Evolutionary conservation across 805 yeast species (phyloP).

Genomic region (Metschnikowia reukaufii): DNA sequence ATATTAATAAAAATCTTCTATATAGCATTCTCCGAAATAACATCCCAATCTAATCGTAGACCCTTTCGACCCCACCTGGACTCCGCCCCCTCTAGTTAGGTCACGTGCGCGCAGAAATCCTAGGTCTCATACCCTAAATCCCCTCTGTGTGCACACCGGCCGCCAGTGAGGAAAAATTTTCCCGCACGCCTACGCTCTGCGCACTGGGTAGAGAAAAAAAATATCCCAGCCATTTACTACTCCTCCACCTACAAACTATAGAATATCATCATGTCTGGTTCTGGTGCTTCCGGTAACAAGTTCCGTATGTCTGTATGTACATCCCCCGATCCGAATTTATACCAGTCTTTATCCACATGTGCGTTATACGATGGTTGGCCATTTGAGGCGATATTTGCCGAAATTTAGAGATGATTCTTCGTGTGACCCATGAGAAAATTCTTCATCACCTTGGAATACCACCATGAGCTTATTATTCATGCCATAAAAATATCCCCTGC

Average conservation of each 20-base stretch:
- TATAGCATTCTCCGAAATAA: no score
- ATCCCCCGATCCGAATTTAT: constrained; percentile 1
- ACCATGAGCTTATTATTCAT: no score
- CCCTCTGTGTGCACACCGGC: constrained; percentile 9
- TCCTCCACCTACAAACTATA: constrained; percentile 23
- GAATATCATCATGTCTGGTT: constrained; percentile 66
- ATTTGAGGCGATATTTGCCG: neutral
- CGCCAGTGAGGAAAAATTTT: constrained; percentile 22
- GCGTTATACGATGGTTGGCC: neutral
- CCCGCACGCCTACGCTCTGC: constrained; percentile 20
- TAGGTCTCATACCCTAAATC: constrained; percentile 19
- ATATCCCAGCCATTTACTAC: constrained; percentile 15
- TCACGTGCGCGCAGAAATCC: constrained; percentile 14
- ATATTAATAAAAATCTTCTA: no score
- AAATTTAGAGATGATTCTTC: neutral
- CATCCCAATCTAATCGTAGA: no score
- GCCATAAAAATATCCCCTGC: no score
- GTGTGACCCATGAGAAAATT: neutral
- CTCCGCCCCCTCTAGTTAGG: no score
- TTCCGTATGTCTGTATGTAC: constrained; percentile 97
- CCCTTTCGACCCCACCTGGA: no score
- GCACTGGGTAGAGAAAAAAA: constrained; percentile 17
- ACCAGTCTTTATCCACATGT: neutral
- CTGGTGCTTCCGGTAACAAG: constrained; percentile 99
- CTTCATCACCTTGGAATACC: neutral